These are phyloP conservation scores for Phoma herbarum DNA, from an alignment of 2,329 filamentous ascomycete species.

Conservation along the genomic window DNA sequence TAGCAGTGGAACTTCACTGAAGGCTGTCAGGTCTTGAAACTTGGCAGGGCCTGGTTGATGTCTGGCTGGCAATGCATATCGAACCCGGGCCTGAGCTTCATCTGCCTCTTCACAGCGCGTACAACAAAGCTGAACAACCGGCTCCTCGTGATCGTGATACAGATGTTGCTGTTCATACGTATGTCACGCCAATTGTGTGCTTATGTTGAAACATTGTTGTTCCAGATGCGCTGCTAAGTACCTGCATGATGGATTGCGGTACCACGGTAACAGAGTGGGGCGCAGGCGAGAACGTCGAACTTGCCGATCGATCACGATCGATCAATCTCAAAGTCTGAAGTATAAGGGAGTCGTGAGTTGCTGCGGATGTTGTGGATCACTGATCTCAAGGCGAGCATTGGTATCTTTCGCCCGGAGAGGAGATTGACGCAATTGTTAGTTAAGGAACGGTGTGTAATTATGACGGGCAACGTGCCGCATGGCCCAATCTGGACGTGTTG, in stretches of 20 bases:
- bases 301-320: background rate
- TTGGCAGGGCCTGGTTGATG: background rate
- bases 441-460: background rate
- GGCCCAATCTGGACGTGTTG: background rate
- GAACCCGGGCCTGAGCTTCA: too few relatives aligned
- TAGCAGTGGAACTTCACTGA: background rate
- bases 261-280: slow-evolving; percentile 7
- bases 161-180: background rate
- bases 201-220: background rate
- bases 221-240: background rate
- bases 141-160: background rate
- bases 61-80: background rate
- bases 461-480: background rate
- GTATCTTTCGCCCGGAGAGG: background rate
- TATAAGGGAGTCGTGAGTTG: background rate
- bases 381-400: background rate
- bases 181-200: background rate
- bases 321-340: background rate
- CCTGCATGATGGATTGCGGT: background rate
- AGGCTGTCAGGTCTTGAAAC: too few relatives aligned
- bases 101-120: background rate
- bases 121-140: background rate
- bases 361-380: background rate
- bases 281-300: background rate
- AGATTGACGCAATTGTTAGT: background rate